phyloP scores from a whole-genome alignment of 2,329 filamentous ascomycete species.

The Penicillium sp. region DNA sequence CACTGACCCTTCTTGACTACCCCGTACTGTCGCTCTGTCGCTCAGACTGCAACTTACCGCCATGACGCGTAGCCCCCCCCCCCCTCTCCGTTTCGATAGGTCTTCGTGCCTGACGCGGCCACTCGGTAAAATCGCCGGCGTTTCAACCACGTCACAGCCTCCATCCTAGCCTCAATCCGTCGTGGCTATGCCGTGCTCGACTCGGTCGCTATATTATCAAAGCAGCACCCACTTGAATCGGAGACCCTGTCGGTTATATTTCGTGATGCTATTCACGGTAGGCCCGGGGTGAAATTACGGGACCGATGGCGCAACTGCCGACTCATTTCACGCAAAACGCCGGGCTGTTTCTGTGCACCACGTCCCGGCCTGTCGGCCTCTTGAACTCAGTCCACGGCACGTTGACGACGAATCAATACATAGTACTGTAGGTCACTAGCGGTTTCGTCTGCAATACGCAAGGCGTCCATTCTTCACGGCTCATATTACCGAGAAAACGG shows the following conservation, averaged over 20 bases:
- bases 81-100: neutral
- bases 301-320: constrained; percentile 5
- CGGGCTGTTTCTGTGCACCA: neutral
- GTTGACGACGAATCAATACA: neutral
- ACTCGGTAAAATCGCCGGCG: constrained; percentile 1
- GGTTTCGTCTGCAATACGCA: neutral
- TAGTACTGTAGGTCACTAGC: neutral
- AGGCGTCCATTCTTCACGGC: neutral
- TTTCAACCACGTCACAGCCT: constrained; percentile 12
- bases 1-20: neutral
- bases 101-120: neutral
- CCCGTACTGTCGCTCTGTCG: neutral
- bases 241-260: neutral
- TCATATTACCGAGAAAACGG: constrained; percentile 8
- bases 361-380: neutral
- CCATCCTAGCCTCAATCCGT: neutral
- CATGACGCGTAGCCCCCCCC: neutral
- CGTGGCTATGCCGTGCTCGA: neutral
- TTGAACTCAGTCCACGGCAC: neutral
- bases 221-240: neutral
- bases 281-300: neutral
- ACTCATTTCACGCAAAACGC: constrained; percentile 1
- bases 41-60: neutral
- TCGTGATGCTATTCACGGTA: neutral
- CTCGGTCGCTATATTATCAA: neutral